A percentile compares a stretch with the other conserved stretches of the same genome.
These are phyloP conservation scores for Thelonectria olida DNA, from an alignment of 2,329 filamentous ascomycete genomes.

Conservation along the genomic window DNA sequence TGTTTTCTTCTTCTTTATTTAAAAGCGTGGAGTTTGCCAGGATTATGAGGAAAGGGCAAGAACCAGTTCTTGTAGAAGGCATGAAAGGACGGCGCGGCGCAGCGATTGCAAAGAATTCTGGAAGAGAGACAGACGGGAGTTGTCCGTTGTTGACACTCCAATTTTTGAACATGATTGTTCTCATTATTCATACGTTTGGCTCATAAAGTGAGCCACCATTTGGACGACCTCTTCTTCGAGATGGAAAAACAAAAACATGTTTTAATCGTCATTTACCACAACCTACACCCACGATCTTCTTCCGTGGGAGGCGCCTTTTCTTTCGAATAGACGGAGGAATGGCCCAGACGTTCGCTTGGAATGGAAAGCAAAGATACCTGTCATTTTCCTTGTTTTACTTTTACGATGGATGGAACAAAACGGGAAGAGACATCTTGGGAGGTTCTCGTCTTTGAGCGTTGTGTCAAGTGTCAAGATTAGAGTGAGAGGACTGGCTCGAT, in stretches of 20 bases:
- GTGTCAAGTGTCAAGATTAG: slow-evolving; percentile 22
- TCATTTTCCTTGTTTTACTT: slow-evolving; percentile 17
- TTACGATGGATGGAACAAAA: slow-evolving; percentile 18
- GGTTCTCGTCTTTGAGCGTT: background rate
- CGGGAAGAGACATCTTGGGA: slow-evolving; percentile 2
- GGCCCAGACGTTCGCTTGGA: slow-evolving; percentile 31
- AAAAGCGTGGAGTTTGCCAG: slow-evolving; percentile 42
- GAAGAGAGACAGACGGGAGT: slow-evolving; percentile 32
- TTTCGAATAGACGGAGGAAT: slow-evolving; percentile 38
- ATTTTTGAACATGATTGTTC: slow-evolving; percentile 13
- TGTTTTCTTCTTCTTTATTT: slow-evolving; percentile 24
- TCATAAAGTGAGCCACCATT: slow-evolving; percentile 8
- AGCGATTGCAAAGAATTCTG: slow-evolving; percentile 31
- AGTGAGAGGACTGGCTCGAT: slow-evolving; percentile 24
- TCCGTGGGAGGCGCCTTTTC: slow-evolving; percentile 10
- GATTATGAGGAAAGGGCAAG: slow-evolving; percentile 40
- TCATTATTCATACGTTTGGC: slow-evolving; percentile 3
- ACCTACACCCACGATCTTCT: background rate
- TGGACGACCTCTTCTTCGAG: slow-evolving; percentile 12
- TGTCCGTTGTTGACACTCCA: slow-evolving; percentile 10
- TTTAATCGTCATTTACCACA: slow-evolving; percentile 23
- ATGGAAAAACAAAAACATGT: slow-evolving; percentile 28
- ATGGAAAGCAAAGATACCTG: slow-evolving; percentile 33
- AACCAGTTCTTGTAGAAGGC: slow-evolving; percentile 40
- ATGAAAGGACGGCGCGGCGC: slow-evolving; percentile 42